Base-by-base conservation (phyloP, 1,139 yeast species). In the Arxiozyma slooffiae region DNA sequence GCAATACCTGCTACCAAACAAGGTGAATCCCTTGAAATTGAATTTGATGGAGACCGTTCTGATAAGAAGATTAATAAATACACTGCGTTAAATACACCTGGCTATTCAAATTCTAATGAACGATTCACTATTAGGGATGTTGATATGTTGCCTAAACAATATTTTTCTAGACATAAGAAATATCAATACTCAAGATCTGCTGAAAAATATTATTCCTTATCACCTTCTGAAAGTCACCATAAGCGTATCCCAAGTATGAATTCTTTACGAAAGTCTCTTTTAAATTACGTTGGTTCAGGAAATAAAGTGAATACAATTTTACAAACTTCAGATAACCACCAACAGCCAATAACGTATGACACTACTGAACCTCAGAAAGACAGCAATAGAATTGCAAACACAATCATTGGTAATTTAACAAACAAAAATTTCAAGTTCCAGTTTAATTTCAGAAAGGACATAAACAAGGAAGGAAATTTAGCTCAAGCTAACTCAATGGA, bases 1-100 rank as follows among this genome's bases (percentile, higher is more conserved):
- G 86, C 95, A 0, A 86, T 86, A 41, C 92, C 95, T 0, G 85
- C 95, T 0, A 84, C 94, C 0, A 69, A 89, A 53, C 77, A 80
- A 37, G 95, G 95, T 2, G 94, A 82, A 58, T 78, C 92, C 0
- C 78, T 85, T 6, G 94, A 85, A 61, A 85, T 85, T 22, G 83
- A 86, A 1, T 75, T 78, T 21, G 38, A 45, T 9, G 34, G n/a
- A 20, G 38, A 45, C 38, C 36, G 24, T 8, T 18, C 16, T 16
- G 41, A 38, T 17, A 30, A 42, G 2, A 30, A 38, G 11, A 38
- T 38, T 11, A 38, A 26, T 16, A 38, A 45, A 38, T 42, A 45
- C 18, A 26, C 26, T 30, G 16, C 17, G 4, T 9, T 40, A 16
- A 41, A 20, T 16, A 40, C 20, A 16, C 11, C 41, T 8, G 18